A percentile compares a stretch with the other conserved stretches of the same genome.
Evolutionary conservation across 345 rosid species (phyloP).

Genomic region (Carallia pectinifolia): DNA sequence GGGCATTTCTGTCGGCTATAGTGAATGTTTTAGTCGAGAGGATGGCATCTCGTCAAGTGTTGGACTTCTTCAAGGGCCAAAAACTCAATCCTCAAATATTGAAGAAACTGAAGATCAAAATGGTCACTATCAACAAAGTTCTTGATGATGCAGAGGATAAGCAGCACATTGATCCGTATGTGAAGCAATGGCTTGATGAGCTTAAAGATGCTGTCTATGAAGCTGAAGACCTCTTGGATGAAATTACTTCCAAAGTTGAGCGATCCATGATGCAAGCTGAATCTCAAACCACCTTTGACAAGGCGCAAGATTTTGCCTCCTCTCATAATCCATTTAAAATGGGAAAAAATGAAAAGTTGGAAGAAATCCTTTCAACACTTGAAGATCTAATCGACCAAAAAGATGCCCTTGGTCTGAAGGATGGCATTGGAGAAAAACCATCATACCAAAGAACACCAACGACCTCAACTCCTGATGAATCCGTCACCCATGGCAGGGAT

Average conservation of each 20-base stretch:
- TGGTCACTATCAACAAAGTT: conserved; percentile 4
- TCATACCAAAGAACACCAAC: background rate
- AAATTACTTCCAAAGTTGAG: conserved; percentile 9
- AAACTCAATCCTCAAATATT: background rate
- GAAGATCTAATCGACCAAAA: conserved; percentile 8
- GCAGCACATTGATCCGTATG: background rate
- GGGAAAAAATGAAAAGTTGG: background rate
- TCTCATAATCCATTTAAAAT: background rate
- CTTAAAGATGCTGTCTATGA: conserved; percentile 19
- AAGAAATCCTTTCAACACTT: conserved; percentile 7
- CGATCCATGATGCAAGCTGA: background rate
- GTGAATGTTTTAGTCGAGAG: conserved; percentile 6
- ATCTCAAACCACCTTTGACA: background rate
- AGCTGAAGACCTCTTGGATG: conserved; percentile 26
- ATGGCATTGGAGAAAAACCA: background rate
- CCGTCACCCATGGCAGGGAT: conserved; percentile 7
- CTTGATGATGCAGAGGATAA: conserved; percentile 25
- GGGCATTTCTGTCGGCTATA: conserved; percentile 1
- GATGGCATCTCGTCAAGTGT: conserved; percentile 4
- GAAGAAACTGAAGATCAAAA: background rate
- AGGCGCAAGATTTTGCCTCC: conserved; percentile 7
- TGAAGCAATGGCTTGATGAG: conserved; percentile 18
- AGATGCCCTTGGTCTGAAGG: conserved; percentile 3
- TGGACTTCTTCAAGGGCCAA: conserved; percentile 3
- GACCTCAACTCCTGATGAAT: conserved; percentile 3